A percentile compares a stretch with the other conserved stretches of the same genome.
Evolutionary conservation across 805 yeast genomes (phyloP).

Genomic region (Metschnikowia picachoensis): DNA sequence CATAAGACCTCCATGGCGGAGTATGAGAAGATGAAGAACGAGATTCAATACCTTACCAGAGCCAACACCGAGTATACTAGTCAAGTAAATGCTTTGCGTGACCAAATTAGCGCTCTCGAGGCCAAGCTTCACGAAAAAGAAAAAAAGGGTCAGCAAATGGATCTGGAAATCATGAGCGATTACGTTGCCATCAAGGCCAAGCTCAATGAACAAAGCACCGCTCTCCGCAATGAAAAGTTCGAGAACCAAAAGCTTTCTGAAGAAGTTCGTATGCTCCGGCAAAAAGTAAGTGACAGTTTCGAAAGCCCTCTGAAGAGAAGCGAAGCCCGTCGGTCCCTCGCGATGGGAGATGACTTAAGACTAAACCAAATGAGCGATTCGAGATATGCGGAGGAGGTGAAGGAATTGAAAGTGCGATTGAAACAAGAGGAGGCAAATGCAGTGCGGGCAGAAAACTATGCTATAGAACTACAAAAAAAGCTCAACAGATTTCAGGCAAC

Average conservation of each 20-base stretch:
- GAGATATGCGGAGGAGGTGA: slow-evolving; percentile 38
- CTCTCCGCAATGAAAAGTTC: slow-evolving; percentile 44
- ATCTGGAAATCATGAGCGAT: slow-evolving; percentile 37
- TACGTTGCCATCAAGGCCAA: slow-evolving; percentile 47
- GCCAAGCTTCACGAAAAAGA: slow-evolving; percentile 29
- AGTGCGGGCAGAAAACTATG: slow-evolving; percentile 48
- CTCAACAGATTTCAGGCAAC: slow-evolving; percentile 40
- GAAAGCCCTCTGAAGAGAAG: slow-evolving; percentile 19
- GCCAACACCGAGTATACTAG: slow-evolving; percentile 27
- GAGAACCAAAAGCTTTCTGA: slow-evolving; percentile 47
- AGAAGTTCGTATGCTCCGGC: slow-evolving; percentile 57
- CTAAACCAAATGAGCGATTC: slow-evolving; percentile 15
- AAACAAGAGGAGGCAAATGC: slow-evolving; percentile 51
- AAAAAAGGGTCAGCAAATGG: slow-evolving; percentile 22
- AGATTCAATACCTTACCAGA: slow-evolving; percentile 19
- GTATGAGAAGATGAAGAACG: slow-evolving; percentile 22
- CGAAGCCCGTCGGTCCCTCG: slow-evolving; percentile 28
- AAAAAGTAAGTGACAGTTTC: slow-evolving; percentile 22
- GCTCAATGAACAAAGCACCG: slow-evolving; percentile 49
- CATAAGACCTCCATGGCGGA: slow-evolving; percentile 6
- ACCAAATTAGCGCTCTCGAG: slow-evolving; percentile 22
- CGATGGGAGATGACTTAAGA: slow-evolving; percentile 30
- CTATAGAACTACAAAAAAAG: slow-evolving; percentile 41
- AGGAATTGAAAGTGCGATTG: slow-evolving; percentile 44
- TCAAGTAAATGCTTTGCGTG: slow-evolving; percentile 24